Evolutionary conservation across 2,329 filamentous ascomycete species (phyloP).

Genomic region (Falciphora oryzae): DNA sequence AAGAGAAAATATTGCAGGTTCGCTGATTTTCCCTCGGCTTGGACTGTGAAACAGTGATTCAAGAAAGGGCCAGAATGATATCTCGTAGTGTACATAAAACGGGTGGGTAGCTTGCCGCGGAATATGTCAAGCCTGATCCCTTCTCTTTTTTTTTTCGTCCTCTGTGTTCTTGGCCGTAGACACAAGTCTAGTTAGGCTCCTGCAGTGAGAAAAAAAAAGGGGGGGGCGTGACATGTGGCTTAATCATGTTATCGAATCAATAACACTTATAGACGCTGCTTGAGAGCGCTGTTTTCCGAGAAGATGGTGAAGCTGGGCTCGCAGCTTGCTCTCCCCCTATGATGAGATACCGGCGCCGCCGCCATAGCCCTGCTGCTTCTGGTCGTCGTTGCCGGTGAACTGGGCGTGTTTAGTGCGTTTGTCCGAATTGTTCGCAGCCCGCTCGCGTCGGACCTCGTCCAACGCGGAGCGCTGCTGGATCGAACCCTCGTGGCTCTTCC

Average conservation of each 20-base stretch:
- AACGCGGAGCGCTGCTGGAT: slow-evolving; percentile 88
- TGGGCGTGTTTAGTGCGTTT: slow-evolving; percentile 28
- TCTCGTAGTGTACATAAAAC: background rate
- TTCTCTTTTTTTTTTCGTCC: background rate
- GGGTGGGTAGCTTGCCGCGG: background rate
- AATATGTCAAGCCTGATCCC: background rate
- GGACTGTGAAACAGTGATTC: background rate
- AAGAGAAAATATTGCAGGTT: too few relatives aligned
- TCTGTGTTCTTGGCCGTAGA: background rate
- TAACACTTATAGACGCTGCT: background rate
- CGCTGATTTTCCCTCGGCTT: background rate
- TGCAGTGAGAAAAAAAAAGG: background rate
- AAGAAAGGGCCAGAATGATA: background rate
- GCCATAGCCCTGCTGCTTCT: slow-evolving; percentile 14
- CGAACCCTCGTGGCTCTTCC: slow-evolving; percentile 94
- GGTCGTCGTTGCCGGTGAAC: slow-evolving; percentile 24
- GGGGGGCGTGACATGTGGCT: background rate
- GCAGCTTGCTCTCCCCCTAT: background rate
- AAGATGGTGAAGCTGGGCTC: background rate
- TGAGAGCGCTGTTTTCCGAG: background rate
- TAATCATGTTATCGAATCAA: background rate
- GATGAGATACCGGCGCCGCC: background rate
- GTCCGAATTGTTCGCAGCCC: slow-evolving; percentile 47
- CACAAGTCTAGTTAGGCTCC: background rate
- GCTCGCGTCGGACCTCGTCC: slow-evolving; percentile 87